Evolutionary conservation across 164 flowering plant species (phyloP).

Genomic region (Vitis labrusca): DNA sequence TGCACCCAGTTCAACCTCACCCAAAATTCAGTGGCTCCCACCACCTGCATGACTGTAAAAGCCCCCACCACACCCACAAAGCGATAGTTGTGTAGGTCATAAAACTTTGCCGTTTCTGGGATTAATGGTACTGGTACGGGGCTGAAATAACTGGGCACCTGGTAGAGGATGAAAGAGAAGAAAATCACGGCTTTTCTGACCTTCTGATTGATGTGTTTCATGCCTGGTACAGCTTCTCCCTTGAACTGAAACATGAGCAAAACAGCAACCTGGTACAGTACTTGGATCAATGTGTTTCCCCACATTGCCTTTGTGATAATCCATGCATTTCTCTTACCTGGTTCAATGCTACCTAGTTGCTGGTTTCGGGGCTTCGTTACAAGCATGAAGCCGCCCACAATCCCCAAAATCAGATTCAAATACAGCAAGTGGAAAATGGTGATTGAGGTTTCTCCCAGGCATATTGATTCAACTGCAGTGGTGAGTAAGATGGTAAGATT

Average conservation of each 20-base stretch:
- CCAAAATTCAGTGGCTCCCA: conserved; percentile 2
- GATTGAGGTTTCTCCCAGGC: conserved; percentile 17
- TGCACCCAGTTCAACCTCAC: conserved; percentile 11
- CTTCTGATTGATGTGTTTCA: not conserved
- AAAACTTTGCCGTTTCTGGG: conserved; percentile 4
- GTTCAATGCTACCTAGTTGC: not conserved
- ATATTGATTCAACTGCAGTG: conserved; percentile 7
- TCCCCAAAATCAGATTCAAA: conserved; percentile 17
- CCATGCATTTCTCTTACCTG: not conserved
- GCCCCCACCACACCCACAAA: conserved; percentile 10
- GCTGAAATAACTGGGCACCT: conserved; percentile 18
- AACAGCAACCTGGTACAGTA: conserved; percentile 10
- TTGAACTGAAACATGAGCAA: conserved; percentile 7
- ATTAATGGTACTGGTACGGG: not conserved
- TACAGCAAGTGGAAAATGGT: conserved; percentile 20
- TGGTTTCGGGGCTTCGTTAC: conserved; percentile 3
- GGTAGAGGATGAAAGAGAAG: conserved; percentile 18
- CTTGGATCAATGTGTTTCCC: conserved; percentile 19
- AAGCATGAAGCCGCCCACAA: conserved; percentile 22
- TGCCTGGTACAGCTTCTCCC: not conserved
- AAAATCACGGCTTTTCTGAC: conserved; percentile 13
- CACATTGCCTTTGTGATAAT: conserved; percentile 15
- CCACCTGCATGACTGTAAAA: conserved; percentile 8
- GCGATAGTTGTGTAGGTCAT: not conserved
- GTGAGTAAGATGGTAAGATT: conserved; percentile 12